Base-by-base conservation (phyloP, 208 protist genomes). In the Zelonia costaricensis region DNA sequence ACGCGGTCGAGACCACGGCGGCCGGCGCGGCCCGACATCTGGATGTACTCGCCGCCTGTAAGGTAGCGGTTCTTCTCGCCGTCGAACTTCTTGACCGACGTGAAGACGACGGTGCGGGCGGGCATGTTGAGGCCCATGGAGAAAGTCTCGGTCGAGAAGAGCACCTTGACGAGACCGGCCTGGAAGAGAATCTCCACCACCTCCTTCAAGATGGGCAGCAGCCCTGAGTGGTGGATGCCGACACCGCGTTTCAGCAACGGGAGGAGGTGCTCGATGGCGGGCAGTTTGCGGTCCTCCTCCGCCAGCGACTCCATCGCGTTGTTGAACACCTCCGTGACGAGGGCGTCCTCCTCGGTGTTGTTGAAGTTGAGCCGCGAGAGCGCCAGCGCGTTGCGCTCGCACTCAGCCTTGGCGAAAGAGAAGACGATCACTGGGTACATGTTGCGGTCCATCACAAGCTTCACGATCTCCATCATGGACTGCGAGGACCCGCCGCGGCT, bases 41-140 rank as follows among this genome's bases (percentile, higher is more conserved):
- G 98, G 68, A 99, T 99, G 74, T 99, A 99, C 84, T 99, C 98
- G 35, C 98, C 99, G 4, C 93, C 86, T 1, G 86, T 92, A 5
- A 99, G 66, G 61, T 93, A 96, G 25, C 98, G 89, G 51, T 96
- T 98, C 33, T 93, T 80, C 46, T 96, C 86, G 31, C 99, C 99
- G 74, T 99, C 99, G 72, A 98, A 99, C 76, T 99, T 99, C 49
- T 98, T 93, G 1, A 99, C 85, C 9, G 84, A 80, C 8, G 97
- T 99, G 78, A 99, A 99, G 10, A 99, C 95, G 18, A 99, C 98
- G 12, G 98, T 99, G 55, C 97, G 95, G 0, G 98, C 98, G 18
- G 99, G 99, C 98, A 99, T 99, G 82, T 99, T 99, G 16, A 99
- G 82, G 3, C 99, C 99, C 95, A 99, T 99, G 3, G 98, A 93